phyloP scores from a whole-genome alignment of 805 yeast genomes.

The Naumovozyma baii region DNA sequence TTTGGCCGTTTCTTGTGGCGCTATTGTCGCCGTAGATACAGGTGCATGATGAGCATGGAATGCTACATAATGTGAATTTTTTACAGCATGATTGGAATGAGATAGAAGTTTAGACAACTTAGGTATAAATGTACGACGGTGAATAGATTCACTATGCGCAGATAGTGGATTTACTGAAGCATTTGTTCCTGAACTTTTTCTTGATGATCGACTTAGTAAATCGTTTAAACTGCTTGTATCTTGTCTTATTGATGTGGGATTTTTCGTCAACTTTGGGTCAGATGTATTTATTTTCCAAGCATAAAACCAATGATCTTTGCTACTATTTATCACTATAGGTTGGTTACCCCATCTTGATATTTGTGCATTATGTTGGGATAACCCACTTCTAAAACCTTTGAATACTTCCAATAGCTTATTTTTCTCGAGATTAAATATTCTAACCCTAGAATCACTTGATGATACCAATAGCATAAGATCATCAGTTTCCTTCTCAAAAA shows the following conservation, averaged over 20 bases:
- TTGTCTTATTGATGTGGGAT: background rate
- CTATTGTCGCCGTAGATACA: constrained; percentile 69
- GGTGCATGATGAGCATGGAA: constrained; percentile 70
- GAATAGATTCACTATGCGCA: no score
- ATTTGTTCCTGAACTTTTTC: background rate
- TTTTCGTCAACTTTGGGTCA: constrained; percentile 5
- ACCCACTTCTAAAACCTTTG: constrained; percentile 63
- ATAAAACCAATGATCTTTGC: constrained; percentile 83
- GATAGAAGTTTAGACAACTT: background rate
- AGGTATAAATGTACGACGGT: no score
- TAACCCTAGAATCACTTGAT: constrained; percentile 69
- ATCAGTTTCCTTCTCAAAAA: constrained; percentile 21
- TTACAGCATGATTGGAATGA: constrained; percentile 1
- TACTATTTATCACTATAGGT: constrained; percentile 57
- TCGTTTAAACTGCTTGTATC: background rate
- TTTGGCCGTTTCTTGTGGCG: constrained; percentile 59
- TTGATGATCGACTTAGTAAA: background rate
- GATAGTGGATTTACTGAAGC: background rate
- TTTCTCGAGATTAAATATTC: constrained; percentile 50
- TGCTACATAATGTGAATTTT: constrained; percentile 50
- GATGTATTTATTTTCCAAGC: constrained; percentile 51
- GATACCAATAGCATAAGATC: constrained; percentile 46
- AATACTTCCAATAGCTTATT: constrained; percentile 52
- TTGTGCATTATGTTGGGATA: constrained; percentile 61
- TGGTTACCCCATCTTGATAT: constrained; percentile 6